phyloP scores from a whole-genome alignment of 1,139 yeast genomes.

The Taphrina flavorubra region DNA sequence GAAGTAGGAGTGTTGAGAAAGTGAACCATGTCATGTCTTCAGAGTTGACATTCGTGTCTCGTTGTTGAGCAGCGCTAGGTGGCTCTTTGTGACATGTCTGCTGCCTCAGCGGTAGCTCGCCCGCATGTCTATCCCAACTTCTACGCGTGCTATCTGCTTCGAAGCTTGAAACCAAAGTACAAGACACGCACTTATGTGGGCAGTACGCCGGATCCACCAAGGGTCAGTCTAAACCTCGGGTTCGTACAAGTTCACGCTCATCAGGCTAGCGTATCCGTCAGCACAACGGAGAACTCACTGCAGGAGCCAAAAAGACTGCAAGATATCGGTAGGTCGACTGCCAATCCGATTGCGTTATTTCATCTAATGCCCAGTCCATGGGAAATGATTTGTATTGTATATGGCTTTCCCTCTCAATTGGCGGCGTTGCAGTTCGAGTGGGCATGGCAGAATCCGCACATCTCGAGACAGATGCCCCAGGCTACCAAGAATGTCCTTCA shows the following conservation, averaged over 20 bases:
- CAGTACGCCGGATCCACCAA: conserved; percentile 73
- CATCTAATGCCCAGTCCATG: conserved; percentile 61
- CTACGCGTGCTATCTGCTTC: conserved; percentile 71
- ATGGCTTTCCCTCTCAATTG: conserved; percentile 74
- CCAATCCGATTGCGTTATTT: not conserved
- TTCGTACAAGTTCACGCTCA: not conserved
- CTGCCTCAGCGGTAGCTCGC: conserved; percentile 9
- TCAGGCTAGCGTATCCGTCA: conserved; percentile 61
- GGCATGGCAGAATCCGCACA: conserved; percentile 43
- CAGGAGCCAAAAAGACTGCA: conserved; percentile 71
- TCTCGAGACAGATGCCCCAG: conserved; percentile 38
- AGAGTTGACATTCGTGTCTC: not conserved
- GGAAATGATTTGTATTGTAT: conserved; percentile 66
- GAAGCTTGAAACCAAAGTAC: conserved; percentile 60
- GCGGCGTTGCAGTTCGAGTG: conserved; percentile 68
- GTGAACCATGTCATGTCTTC: no score
- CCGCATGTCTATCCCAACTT: conserved; percentile 52
- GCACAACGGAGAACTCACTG: conserved; percentile 72
- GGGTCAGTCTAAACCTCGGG: conserved; percentile 51
- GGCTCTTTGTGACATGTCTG: not conserved
- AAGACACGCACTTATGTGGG: conserved; percentile 68
- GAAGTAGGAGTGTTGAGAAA: no score
- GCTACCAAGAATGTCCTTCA: conserved; percentile 23
- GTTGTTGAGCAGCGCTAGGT: not conserved
- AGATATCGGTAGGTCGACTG: conserved; percentile 18